Evolutionary conservation across 257 asterid genomes (phyloP).

Genomic region (Nicotiana tomentosiformis): DNA sequence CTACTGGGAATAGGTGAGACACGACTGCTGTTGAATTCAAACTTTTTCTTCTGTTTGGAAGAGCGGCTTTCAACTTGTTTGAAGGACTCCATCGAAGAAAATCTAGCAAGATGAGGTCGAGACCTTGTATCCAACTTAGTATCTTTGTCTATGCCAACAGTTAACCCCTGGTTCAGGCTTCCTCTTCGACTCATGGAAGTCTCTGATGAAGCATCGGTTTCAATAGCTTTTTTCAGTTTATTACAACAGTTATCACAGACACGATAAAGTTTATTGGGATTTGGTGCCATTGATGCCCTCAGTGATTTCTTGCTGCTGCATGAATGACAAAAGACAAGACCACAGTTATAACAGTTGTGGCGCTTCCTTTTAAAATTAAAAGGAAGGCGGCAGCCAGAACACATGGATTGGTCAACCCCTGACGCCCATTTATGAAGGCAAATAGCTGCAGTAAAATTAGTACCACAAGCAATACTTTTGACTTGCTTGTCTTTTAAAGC

Average conservation of each 20-base stretch:
- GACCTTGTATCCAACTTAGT: slow-evolving; percentile 53
- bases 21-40: slow-evolving; percentile 82
- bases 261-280: slow-evolving; percentile 82
- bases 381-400: slow-evolving; percentile 84
- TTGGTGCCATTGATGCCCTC: slow-evolving; percentile 91
- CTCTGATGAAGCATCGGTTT: slow-evolving; percentile 61
- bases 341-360: slow-evolving; percentile 92
- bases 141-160: slow-evolving; percentile 49
- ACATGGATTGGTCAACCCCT: slow-evolving; percentile 86
- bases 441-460: slow-evolving; percentile 75
- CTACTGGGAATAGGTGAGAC: slow-evolving; percentile 95
- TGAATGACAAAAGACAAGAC: slow-evolving; percentile 83
- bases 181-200: slow-evolving; percentile 64
- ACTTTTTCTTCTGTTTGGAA: slow-evolving; percentile 77
- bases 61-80: slow-evolving; percentile 76
- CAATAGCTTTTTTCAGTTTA: slow-evolving; percentile 68
- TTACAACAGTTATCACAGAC: slow-evolving; percentile 76
- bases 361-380: slow-evolving; percentile 91
- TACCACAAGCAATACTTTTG: slow-evolving; percentile 82
- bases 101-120: slow-evolving; percentile 70
- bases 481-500: slow-evolving; percentile 89
- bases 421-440: slow-evolving; percentile 94
- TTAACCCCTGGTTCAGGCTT: slow-evolving; percentile 56
- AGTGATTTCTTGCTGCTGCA: slow-evolving; percentile 91
- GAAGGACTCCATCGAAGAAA: slow-evolving; percentile 79